Conservation (phyloP, 441 rosid genomes). For the Adansonia grandidieri region DNA sequence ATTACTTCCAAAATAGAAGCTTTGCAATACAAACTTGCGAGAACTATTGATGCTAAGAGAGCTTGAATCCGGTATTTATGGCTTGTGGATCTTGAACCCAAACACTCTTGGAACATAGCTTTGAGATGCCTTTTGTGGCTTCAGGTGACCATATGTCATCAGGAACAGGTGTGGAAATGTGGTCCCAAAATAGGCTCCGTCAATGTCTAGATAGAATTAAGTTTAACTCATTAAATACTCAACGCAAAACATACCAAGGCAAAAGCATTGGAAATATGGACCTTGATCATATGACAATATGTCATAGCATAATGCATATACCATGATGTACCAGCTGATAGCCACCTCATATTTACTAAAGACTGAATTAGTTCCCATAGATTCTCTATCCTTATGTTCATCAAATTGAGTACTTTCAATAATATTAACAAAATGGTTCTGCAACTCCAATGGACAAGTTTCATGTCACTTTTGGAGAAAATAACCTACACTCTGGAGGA, state of each 20-base stretch:
- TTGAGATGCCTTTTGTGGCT: conserved; percentile 64
- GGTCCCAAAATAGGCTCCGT: conserved; percentile 78
- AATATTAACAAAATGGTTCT: conserved; percentile 9
- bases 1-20: conserved; percentile 30
- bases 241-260: conserved; percentile 21
- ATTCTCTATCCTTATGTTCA: not conserved
- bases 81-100: conserved; percentile 76
- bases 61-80: conserved; percentile 41
- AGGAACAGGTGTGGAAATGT: conserved; percentile 76
- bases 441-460: not conserved
- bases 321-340: not conserved
- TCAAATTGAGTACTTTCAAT: not conserved
- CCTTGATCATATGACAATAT: not conserved
- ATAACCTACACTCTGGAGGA: not conserved
- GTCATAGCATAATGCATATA: not conserved
- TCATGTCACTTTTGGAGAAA: not conserved
- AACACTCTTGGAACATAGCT: conserved; percentile 75
- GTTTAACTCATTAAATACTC: conserved; percentile 33
- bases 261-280: not conserved
- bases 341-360: not conserved
- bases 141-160: conserved; percentile 75
- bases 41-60: conserved; percentile 27
- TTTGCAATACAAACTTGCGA: conserved; percentile 18
- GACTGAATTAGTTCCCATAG: not conserved
- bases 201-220: conserved; percentile 63